A percentile compares a stretch with the other conserved stretches of the same genome.
Evolutionary conservation across 1,284 basidiomycete species (phyloP).

Genomic region (Irpex lacteus): DNA sequence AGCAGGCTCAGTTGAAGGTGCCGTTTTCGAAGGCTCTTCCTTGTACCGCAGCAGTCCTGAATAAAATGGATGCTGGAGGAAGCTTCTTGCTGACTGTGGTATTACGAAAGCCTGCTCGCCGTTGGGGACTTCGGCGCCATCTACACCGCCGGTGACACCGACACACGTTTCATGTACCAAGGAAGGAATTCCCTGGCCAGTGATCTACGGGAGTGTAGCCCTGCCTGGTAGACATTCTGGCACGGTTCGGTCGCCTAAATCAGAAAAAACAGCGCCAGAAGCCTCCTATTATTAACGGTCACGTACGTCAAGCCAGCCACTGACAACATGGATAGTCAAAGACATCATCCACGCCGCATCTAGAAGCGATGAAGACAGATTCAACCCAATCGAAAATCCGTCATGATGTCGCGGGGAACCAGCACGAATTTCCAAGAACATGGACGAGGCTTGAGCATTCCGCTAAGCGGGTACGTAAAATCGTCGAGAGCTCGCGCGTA

Average conservation of each 20-base stretch:
- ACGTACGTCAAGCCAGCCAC: neutral
- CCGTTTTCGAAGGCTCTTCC: too few species aligned
- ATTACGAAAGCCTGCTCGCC: too few species aligned
- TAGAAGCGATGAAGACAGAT: neutral
- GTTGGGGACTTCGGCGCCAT: too few species aligned
- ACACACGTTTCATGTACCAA: too few species aligned
- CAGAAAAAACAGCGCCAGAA: neutral
- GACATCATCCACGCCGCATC: neutral
- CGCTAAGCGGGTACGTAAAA: neutral
- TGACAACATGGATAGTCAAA: neutral
- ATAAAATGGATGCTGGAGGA: too few species aligned
- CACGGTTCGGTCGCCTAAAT: neutral
- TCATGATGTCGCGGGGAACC: neutral
- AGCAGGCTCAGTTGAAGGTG: too few species aligned
- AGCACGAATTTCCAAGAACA: neutral
- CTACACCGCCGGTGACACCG: too few species aligned
- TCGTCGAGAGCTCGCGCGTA: neutral
- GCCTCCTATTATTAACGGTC: neutral
- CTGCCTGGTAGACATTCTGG: neutral
- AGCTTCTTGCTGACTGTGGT: too few species aligned
- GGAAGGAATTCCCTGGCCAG: too few species aligned
- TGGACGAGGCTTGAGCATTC: neutral
- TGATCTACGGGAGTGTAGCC: too few species aligned
- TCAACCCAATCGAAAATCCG: neutral
- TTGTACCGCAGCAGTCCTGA: too few species aligned